These are phyloP conservation scores for Nakaseomyces glabratus DNA, from an alignment of 1,139 yeast genomes.

Conservation along the genomic window DNA sequence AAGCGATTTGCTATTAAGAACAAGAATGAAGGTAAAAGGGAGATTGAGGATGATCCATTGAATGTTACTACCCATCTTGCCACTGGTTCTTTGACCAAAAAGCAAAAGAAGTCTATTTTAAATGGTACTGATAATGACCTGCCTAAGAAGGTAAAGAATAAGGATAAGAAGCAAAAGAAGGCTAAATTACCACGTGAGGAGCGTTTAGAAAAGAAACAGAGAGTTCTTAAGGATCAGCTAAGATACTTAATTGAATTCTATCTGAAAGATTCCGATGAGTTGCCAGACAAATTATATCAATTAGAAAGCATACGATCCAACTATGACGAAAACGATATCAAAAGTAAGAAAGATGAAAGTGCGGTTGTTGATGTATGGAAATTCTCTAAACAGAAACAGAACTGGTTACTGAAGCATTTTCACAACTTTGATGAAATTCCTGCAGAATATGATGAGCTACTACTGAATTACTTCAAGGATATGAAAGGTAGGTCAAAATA, in stretches of 20 bases:
- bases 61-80: conserved; percentile 39
- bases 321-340: conserved; percentile 13
- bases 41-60: conserved; percentile 28
- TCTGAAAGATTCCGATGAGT: conserved; percentile 39
- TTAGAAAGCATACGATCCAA: conserved; percentile 22
- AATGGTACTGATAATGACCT: conserved; percentile 26
- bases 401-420: conserved; percentile 76
- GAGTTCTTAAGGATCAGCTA: conserved; percentile 58
- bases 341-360: conserved; percentile 12
- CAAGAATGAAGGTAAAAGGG: conserved; percentile 8
- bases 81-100: conserved; percentile 39
- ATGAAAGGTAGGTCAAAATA: conserved; percentile 62
- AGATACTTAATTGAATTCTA: conserved; percentile 61
- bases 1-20: conserved; percentile 63
- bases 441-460: conserved; percentile 36
- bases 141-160: conserved; percentile 33
- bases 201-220: conserved; percentile 33
- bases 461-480: conserved; percentile 53
- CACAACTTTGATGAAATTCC: conserved; percentile 49
- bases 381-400: conserved; percentile 88
- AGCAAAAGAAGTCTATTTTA: conserved; percentile 41
- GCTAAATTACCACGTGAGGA: conserved; percentile 67
- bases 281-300: conserved; percentile 20
- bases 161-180: conserved; percentile 48
- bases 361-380: conserved; percentile 49